Evolutionary conservation across 495 filamentous ascomycete genomes (phyloP), one percentile per base, ranked within the genome.

Genomic region (Cryomyces minteri): DNA sequence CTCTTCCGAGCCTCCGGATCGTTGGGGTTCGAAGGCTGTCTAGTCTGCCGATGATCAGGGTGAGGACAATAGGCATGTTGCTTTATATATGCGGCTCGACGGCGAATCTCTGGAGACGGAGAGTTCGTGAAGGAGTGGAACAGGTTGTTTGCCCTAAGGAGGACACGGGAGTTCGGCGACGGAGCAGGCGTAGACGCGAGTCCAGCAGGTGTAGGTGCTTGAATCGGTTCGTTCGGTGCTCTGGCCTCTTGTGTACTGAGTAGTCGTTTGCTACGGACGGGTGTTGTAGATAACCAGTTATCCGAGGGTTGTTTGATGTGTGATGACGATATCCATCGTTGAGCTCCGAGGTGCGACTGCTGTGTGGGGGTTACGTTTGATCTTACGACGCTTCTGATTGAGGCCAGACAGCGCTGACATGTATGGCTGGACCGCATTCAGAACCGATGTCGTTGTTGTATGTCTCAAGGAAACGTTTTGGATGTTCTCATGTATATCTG

Each of bases 51-150:
- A 58, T 99, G 90, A 40, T 74, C 70, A 0, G 82, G 84, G 52
- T 99, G 90, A 8, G 90, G 85, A 55, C 90, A 99, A 58, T 82
- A 79, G 5, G 85, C 87, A 61, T 94, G 81, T 51, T 86, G 79
- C 53, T 82, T 84, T 54, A 94, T 95, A 54, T 80, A 88, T 31
- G 79, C 79, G 18, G 90, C 92, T 40, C 92, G 78, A 46, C 72
- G 68, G 51, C 88, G 76, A 38, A 99, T 94, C 10, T 77, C 78
- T 31, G 82, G 76, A 25, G 81, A 77, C 9, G 92, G 90, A 4
- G 90, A 96, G 51, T 79, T 68, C 29, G 90, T 80, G 61, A 88
- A 92, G 18, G 77, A 71, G 63, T 99, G 88, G 67, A 94, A 95
- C 43, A 99, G 81, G 58, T 95, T 83, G 62, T 93, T 74, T 18